A percentile compares a stretch with the other conserved stretches of the same genome.
phyloP scores from a whole-genome alignment of 306 rosid genomes.

The Vigna hirtella region DNA sequence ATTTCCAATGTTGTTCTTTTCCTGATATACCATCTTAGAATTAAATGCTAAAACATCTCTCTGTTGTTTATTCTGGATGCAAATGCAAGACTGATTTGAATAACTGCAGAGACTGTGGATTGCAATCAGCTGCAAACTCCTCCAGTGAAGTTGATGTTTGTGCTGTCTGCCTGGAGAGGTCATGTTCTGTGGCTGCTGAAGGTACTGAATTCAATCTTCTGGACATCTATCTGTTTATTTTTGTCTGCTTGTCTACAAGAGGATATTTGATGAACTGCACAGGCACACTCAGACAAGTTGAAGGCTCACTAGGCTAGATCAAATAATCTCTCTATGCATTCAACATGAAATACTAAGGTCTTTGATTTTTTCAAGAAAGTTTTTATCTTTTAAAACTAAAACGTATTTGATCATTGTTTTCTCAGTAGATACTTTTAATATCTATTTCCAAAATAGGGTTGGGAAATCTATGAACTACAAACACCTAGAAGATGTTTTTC shows the following conservation, averaged over 20 bases:
- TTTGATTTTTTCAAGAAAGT: no score
- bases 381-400: no score
- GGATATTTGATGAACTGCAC: constrained; percentile 27
- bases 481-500: no score
- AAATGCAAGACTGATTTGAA: constrained; percentile 43
- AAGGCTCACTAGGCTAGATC: no score
- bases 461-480: no score
- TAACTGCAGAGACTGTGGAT: constrained; percentile 83
- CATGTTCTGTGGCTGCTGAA: constrained; percentile 89
- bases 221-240: constrained; percentile 6
- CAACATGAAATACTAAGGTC: no score
- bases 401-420: no score
- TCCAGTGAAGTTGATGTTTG: constrained; percentile 74
- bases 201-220: constrained; percentile 56
- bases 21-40: constrained; percentile 12
- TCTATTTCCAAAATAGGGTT: no score
- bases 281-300: no score
- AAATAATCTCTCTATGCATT: no score
- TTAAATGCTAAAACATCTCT: constrained; percentile 16
- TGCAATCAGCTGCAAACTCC: constrained; percentile 65
- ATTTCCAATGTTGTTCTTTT: constrained; percentile 11
- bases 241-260: background rate
- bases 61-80: constrained; percentile 17
- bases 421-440: no score
- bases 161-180: constrained; percentile 94